These are phyloP conservation scores for Carex cristatella DNA, from an alignment of 176 grass and related monocot genomes.

Conservation along the genomic window DNA sequence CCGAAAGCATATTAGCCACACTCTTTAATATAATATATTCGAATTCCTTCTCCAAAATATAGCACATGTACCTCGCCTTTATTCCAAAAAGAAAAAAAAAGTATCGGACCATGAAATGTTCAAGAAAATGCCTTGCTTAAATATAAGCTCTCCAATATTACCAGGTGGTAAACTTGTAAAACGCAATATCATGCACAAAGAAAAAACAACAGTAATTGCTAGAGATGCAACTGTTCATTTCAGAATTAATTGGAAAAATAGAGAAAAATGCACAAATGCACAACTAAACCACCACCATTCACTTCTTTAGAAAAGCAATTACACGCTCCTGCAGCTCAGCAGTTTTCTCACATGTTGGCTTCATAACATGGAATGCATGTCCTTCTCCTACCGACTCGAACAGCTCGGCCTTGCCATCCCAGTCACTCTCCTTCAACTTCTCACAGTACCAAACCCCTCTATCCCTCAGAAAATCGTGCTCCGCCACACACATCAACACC, in stretches of 20 bases:
- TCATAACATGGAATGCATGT: constrained; percentile 52
- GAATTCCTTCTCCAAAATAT: not conserved
- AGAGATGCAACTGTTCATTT: constrained; percentile 3
- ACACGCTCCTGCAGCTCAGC: constrained; percentile 36
- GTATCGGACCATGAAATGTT: not conserved
- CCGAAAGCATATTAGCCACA: no score
- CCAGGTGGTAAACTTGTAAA: not conserved
- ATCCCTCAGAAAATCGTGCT: constrained; percentile 64
- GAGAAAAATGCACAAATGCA: not conserved
- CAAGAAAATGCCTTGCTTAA: not conserved
- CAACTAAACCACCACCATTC: not conserved
- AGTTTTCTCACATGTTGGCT: constrained; percentile 33
- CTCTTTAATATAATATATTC: not conserved
- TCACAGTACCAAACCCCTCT: constrained; percentile 75
- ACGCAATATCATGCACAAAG: not conserved
- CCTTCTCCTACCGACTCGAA: constrained; percentile 49
- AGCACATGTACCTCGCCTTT: not conserved
- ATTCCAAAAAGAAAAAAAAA: not conserved
- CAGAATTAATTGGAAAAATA: not conserved
- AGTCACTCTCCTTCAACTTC: constrained; percentile 45
- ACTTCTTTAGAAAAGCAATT: constrained; percentile 41
- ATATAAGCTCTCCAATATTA: not conserved
- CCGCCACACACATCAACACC: constrained; percentile 63
- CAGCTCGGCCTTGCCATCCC: constrained; percentile 52
- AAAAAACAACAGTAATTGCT: not conserved